Evolutionary conservation across 2,329 filamentous ascomycete genomes (phyloP), one percentile per base, ranked within the genome.

Genomic region (Arthrobotrys iridis): DNA sequence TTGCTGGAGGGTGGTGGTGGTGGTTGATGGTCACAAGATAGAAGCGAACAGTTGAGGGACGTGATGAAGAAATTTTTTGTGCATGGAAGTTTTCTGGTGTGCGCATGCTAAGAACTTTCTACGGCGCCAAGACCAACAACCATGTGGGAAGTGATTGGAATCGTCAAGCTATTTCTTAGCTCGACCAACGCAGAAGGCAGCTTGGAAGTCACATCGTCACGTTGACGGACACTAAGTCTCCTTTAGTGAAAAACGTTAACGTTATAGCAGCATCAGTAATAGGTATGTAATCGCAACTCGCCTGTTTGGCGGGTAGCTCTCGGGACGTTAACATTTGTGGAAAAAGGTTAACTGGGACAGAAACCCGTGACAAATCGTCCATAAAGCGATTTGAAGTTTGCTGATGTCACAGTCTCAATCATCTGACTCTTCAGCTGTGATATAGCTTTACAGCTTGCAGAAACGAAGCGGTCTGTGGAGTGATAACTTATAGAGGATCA

Each of bases 401-500:
- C 41, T 62, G 58, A 46, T 45, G 41, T 48, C 55, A 57, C 35
- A 28, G 48, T 45, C 15, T 13, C 41, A 18, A 28, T 68, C 52
- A 59, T 10, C 48, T 68, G 52, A 59, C 43, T 30, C 41, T 59
- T 48, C 64, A 48, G 64, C 50, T 68, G 64, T 68, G 64, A 68
- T 48, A 68, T 3, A 22, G 30, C 6, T 13, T n/a, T 58, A 7
- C 22, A 28, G 40, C 41, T 57, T 65, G 64, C 64, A 68, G 64
- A 68, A 65, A 68, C 64, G 64, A 55, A 30, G 50, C 30, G 52
- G 46, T 43, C 59, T 35, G 24, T 63, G 59, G 30, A 63, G 59
- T 63, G 43, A 48, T 63, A 63, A 26, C 28, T 55, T 66, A 11
- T 66, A 48, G 63, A 40, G 59, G 55, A 74, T 67, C 70, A 67